phyloP scores from a whole-genome alignment of 1,284 basidiomycete genomes.

The Schizophyllum amplum region DNA sequence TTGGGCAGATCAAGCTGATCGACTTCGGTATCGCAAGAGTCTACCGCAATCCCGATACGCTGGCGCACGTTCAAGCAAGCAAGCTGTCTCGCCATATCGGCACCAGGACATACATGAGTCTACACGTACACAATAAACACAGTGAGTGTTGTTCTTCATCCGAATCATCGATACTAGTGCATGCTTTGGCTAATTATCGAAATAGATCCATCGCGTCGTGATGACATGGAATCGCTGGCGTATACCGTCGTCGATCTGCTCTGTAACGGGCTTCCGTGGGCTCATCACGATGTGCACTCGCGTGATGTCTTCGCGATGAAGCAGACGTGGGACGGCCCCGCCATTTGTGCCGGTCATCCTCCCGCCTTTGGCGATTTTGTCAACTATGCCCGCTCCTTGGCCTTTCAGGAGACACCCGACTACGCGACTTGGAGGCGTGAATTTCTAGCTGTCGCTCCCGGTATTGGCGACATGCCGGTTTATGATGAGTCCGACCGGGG shows the following conservation, averaged over 20 bases:
- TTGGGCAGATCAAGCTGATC: background rate
- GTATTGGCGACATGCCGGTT: too few species aligned
- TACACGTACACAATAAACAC: background rate
- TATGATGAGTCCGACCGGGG: background rate
- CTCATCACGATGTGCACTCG: background rate
- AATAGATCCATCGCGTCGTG: background rate
- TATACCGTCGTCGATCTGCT: background rate
- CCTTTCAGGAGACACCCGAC: background rate
- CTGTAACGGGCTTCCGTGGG: background rate
- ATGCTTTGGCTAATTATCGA: background rate
- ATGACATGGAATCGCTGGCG: slow-evolving; percentile 1
- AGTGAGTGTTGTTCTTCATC: too few species aligned
- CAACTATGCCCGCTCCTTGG: background rate
- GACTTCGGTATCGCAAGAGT: background rate
- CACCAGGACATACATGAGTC: background rate
- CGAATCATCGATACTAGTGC: too few species aligned
- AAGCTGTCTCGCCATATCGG: too few species aligned
- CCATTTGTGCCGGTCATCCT: background rate
- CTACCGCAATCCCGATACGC: background rate
- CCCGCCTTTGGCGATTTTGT: background rate
- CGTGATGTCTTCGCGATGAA: background rate
- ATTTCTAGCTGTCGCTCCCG: too few species aligned
- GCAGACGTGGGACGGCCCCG: background rate
- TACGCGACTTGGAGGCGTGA: too few species aligned
- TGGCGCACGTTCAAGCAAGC: background rate